Base-by-base conservation (phyloP, 495 filamentous ascomycete genomes). In the Filosporella fistucella region DNA sequence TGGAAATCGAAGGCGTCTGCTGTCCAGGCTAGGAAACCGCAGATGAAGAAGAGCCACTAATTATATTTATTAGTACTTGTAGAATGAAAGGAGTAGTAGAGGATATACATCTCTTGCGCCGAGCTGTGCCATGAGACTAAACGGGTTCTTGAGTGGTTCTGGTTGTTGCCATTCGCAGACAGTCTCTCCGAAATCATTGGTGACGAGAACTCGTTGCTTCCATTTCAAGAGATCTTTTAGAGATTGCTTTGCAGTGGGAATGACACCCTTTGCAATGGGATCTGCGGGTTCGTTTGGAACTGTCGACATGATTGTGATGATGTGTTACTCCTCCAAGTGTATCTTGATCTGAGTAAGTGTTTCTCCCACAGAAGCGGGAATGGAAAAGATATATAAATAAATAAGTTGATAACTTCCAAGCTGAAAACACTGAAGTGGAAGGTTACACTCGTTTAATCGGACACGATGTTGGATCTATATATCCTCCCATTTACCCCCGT, bases 1-100 rank as follows among this genome's bases (percentile, higher is more conserved):
- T 88, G 81, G 63, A 89, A 89, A 63, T 91, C 86, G 62, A 85
- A 86, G 4, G 81, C 82, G 61, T 87, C 84, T 12, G 80, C 78
- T 13, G 73, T 80, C 82, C 82, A 88, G 3, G 83, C 76, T 11
- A 62, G 46, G 56, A 85, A 71, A 17, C 80, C 82, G 10, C 82
- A 78, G 14, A 81, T 33, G 56, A 86, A 86, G 60, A 78, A 84
- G 14, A 81, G 47, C 82, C 82, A 86, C 53, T 77, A 71, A 8
- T 30, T 5, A 13, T 5, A n/a, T n/a, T n/a, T n/a, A 24, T 28
- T 4, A 25, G 14, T 1, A 30, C n/a, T 9, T 44, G 13, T 18
- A n/a, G 18, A 14, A 9, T n/a, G 9, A 13, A 18, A 29, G 34
- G 2, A 41, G 24, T 14, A 39, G 4, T 16, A 21, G 1, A 10